Evolutionary conservation across 352 stramenopile genomes (phyloP).

Genomic region (Salisapilia sapeloensis): DNA sequence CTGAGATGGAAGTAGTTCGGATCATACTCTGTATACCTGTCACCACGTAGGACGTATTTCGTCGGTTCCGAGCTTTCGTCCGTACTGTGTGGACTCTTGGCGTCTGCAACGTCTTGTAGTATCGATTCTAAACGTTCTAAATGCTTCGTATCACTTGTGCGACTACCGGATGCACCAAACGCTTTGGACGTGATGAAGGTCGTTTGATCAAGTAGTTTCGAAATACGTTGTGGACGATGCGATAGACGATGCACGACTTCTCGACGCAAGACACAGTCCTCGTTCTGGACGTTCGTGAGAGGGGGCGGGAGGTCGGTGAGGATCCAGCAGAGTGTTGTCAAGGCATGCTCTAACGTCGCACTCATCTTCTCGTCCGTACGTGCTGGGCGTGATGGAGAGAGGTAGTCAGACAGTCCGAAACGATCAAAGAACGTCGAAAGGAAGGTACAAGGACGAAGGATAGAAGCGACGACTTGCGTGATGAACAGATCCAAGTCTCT

Average conservation of each 20-base stretch:
- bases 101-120: constrained; percentile 52
- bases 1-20: constrained; percentile 67
- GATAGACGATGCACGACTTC: constrained; percentile 79
- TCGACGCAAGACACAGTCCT: constrained; percentile 49
- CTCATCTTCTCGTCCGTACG: constrained; percentile 47
- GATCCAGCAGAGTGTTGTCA: constrained; percentile 77
- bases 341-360: constrained; percentile 48
- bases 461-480: constrained; percentile 37
- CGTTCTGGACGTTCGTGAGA: constrained; percentile 32
- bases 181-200: constrained; percentile 54
- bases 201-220: constrained; percentile 64
- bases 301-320: constrained; percentile 68
- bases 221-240: constrained; percentile 49
- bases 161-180: constrained; percentile 37
- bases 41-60: constrained; percentile 65
- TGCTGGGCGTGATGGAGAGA: constrained; percentile 12
- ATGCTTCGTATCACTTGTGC: constrained; percentile 57
- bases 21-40: constrained; percentile 67
- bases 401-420: constrained; percentile 55
- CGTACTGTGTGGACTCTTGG: constrained; percentile 29
- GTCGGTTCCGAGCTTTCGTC: constrained; percentile 29
- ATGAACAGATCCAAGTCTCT: constrained; percentile 62
- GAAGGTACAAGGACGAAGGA: constrained; percentile 51
- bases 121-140: constrained; percentile 37
- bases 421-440: constrained; percentile 68